These are phyloP conservation scores for Apium graveolens DNA, from an alignment of 129 eudicot genomes.

Conservation along the genomic window DNA sequence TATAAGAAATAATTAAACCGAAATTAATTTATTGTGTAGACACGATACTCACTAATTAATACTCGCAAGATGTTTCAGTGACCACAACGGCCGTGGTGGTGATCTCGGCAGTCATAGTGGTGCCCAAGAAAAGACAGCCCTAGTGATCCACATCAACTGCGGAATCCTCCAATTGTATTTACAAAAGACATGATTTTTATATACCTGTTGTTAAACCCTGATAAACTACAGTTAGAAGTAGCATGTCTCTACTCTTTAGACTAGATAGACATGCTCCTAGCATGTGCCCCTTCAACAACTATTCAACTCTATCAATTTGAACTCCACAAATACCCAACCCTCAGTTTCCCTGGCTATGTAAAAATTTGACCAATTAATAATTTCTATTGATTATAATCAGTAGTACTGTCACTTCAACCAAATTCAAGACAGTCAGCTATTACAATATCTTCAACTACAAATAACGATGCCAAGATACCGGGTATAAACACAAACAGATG, in stretches of 20 bases:
- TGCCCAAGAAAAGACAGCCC: background rate
- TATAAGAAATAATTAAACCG: background rate
- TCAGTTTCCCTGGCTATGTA: background rate
- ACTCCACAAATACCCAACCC: background rate
- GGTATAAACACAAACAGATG: background rate
- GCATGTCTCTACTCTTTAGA: background rate
- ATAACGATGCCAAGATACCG: background rate
- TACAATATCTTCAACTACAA: background rate
- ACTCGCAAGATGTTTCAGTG: background rate
- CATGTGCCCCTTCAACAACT: background rate
- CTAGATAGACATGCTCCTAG: background rate
- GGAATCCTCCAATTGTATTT: background rate
- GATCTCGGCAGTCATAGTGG: background rate
- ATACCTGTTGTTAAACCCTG: background rate
- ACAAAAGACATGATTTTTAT: no score
- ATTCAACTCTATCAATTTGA: background rate
- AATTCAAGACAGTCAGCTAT: background rate
- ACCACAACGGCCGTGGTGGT: background rate
- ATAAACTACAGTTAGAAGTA: background rate
- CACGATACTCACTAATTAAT: background rate
- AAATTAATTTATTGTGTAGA: background rate
- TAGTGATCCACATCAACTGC: background rate
- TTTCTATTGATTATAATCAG: background rate
- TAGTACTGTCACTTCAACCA: background rate
- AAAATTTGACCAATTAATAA: background rate